Evolutionary conservation across 805 yeast species (phyloP), one percentile per base, ranked within the genome.

Genomic region (Candida khao-thaluensis): DNA sequence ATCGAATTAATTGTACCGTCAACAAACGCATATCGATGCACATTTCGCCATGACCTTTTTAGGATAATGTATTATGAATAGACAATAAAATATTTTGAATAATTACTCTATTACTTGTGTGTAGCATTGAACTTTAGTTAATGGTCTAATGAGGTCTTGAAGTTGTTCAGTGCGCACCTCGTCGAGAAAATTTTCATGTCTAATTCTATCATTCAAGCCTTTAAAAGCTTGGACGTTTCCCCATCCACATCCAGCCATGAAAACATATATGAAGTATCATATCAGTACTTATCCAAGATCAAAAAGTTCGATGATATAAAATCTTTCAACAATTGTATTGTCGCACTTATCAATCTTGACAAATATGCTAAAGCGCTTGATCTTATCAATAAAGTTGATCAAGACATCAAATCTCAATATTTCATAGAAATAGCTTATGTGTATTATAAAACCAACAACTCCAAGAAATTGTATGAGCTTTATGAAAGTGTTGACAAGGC

Each of bases 281-380:
- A 64, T 45, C 69, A 66, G 33, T 69, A 66, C 45, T 54, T 69
- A 40, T 51, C 69, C 23, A 64, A 65, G 16, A 59, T 65, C 33
- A 65, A 66, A 39, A 47, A 59, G 27, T 68, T 58, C 47, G 43
- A 58, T 42, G 73, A 69, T 38, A 37, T 53, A 17, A 57, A 56
- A 37, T 57, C 73, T 0, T 64, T 67, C 51, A 57, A 57, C 34
- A 60, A 62, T 44, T 76, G 80, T 52, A 55, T 81, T 24, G 76
- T 77, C 9, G 76, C 87, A 3, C 64, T 79, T 53, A 78, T 80
- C 54, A 77, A 78, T 49, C 58, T 75, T 41, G 88, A 82, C 54
- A 65, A 67, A 44, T 82, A 76, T 57, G 56, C 54, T 28, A 60
- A 64, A 35, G 87, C 85, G 0, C 48, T 59, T 14, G 62, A 69